Evolutionary conservation across 73 alveolate species (phyloP).

Genomic region (Blepharisma japonicum): DNA sequence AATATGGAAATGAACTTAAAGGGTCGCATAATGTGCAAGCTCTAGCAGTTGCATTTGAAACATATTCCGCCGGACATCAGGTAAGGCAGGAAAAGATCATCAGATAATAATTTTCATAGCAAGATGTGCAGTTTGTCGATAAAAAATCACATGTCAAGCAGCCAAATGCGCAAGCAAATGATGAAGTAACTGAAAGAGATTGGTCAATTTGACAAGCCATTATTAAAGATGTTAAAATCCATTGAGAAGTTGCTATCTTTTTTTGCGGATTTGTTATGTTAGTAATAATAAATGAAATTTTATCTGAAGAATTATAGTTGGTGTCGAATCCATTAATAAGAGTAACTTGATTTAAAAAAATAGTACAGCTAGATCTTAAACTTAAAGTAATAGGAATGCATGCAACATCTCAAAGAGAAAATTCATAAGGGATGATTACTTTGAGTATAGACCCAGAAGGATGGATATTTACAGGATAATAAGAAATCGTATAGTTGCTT

Average conservation of each 20-base stretch:
- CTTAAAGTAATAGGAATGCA: background rate
- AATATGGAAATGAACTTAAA: too few species aligned
- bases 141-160: background rate
- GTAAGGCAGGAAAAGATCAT: background rate
- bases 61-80: background rate
- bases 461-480: conserved; percentile 3
- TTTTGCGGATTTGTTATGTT: background rate
- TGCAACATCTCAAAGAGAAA: background rate
- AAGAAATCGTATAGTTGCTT: background rate
- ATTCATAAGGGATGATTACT: background rate
- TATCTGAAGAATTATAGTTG: background rate
- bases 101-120: background rate
- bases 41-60: background rate
- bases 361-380: background rate
- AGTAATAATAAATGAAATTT: background rate
- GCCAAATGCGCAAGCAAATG: background rate
- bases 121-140: background rate
- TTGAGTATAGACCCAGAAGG: background rate
- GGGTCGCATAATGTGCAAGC: background rate
- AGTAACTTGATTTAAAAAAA: background rate
- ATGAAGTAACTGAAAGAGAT: background rate
- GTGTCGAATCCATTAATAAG: background rate
- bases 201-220: background rate
- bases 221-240: background rate
- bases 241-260: background rate